A percentile compares a stretch with the other conserved stretches of the same genome.
phyloP scores from a whole-genome alignment of 2,329 filamentous ascomycete genomes.

The Alternaria rosae region DNA sequence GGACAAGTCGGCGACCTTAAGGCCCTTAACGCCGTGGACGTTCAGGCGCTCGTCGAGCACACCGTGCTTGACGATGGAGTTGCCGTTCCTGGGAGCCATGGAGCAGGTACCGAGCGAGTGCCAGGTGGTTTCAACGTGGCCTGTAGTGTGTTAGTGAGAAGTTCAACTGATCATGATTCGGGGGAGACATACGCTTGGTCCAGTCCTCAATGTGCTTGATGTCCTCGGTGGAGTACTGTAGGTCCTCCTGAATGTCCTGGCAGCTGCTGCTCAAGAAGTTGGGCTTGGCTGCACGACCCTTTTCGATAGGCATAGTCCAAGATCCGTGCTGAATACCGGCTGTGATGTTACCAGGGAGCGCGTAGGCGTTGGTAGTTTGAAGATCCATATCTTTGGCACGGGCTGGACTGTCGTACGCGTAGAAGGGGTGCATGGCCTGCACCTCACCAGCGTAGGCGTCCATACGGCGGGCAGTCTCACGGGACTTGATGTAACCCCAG shows the following conservation, averaged over 20 bases:
- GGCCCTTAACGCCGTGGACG: constrained; percentile 76
- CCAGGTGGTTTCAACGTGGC: constrained; percentile 79
- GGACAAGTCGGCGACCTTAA: constrained; percentile 78
- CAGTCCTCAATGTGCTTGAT: constrained; percentile 72
- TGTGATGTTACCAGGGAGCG: constrained; percentile 73
- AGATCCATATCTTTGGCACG: constrained; percentile 77
- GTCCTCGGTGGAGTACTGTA: constrained; percentile 71
- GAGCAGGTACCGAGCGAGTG: constrained; percentile 73
- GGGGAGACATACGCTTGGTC: constrained; percentile 51
- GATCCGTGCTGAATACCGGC: constrained; percentile 76
- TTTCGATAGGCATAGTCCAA: constrained; percentile 69
- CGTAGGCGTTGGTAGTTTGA: constrained; percentile 76
- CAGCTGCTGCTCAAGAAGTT: constrained; percentile 69
- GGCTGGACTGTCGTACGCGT: constrained; percentile 72
- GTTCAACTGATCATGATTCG: neutral
- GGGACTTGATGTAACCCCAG: constrained; percentile 83
- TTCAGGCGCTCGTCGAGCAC: constrained; percentile 80
- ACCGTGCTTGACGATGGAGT: constrained; percentile 81
- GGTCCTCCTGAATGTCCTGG: constrained; percentile 66
- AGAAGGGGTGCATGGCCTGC: constrained; percentile 72
- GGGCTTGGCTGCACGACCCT: constrained; percentile 60
- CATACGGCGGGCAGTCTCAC: constrained; percentile 81
- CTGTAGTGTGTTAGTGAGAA: constrained; percentile 16
- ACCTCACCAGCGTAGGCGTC: constrained; percentile 78
- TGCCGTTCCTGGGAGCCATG: constrained; percentile 78